Evolutionary conservation across 768 basidiomycete genomes (phyloP), one percentile per base, ranked within the genome.

Genomic region (Leccinum aurantiacum): DNA sequence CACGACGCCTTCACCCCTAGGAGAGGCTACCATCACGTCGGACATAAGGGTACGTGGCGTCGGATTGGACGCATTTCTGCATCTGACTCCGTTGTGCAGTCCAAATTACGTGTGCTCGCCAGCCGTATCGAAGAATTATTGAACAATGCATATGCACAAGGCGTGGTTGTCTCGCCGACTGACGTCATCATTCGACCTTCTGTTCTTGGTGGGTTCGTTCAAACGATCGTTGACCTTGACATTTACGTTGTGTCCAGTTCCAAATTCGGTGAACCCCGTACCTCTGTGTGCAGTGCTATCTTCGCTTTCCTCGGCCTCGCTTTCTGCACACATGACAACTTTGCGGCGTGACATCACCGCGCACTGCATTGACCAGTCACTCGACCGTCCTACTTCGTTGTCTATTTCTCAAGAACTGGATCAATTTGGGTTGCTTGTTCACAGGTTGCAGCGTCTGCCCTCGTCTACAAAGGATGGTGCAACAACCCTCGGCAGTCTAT

Each of bases 91-190:
- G 29, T 19, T 5, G 8, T 17, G 6, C 63, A 93, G 91, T 78
- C 76, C 53, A 83, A 77, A 63, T 80, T 85, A 59, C 80, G 79
- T 60, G 79, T 83, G 9, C 71, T 80, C 25, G 79, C 79, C 66
- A 84, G 87, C 57, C 82, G 82, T 38, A 73, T 84, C 7, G 85
- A 90, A 67, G 91, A 92, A 61, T 85, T 90, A 65, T 77, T 93
- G 24, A 82, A 79, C 63, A 85, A 90, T 51, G 87, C 87, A 3
- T 91, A 84, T 67, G 72, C 82, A 22, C 80, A 84, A 65, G 80
- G 87, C 66, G 71, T 92, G 25, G 67, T 78, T 3, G 69, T 89
- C 29, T 79, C 80, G 25, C 74, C 82, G 4, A 77, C 77, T 15
- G 78, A 80, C 60, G 64, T 91, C 29, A 71, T 74, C 29, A 78